phyloP scores from a whole-genome alignment of 805 yeast genomes.

The Zygoascus flipseniorum region DNA sequence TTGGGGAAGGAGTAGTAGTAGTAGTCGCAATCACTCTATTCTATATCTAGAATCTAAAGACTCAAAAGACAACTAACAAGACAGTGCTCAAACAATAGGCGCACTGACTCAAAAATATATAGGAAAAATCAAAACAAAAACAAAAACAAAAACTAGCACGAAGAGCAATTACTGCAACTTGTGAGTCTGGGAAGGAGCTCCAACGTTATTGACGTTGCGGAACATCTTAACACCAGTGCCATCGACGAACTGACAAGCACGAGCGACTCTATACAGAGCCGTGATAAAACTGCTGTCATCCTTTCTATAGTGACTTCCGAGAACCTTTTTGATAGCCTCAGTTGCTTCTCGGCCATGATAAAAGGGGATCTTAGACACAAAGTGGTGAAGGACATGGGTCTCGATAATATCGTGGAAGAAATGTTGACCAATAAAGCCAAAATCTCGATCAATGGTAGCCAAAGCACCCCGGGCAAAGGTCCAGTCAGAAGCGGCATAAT shows the following conservation, averaged over 20 bases:
- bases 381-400: constrained; percentile 85
- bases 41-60: not conserved
- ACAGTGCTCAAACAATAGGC: no score
- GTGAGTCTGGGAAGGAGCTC: constrained; percentile 25
- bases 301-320: constrained; percentile 72
- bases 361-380: constrained; percentile 75
- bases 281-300: constrained; percentile 65
- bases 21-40: not conserved
- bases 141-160: not conserved
- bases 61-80: not conserved
- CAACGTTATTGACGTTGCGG: constrained; percentile 60
- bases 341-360: constrained; percentile 70
- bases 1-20: no score
- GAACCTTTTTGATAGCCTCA: constrained; percentile 68
- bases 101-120: not conserved
- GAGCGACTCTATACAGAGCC: constrained; percentile 48
- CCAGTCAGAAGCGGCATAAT: constrained; percentile 70
- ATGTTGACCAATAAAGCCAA: constrained; percentile 70
- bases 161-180: constrained; percentile 2
- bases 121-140: constrained; percentile 1
- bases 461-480: constrained; percentile 79
- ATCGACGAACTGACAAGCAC: constrained; percentile 65
- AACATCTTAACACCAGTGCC: constrained; percentile 67
- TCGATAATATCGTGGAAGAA: constrained; percentile 84
- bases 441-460: constrained; percentile 77